phyloP scores from a whole-genome alignment of 2,329 filamentous ascomycete genomes.

The Fusarium begoniae region DNA sequence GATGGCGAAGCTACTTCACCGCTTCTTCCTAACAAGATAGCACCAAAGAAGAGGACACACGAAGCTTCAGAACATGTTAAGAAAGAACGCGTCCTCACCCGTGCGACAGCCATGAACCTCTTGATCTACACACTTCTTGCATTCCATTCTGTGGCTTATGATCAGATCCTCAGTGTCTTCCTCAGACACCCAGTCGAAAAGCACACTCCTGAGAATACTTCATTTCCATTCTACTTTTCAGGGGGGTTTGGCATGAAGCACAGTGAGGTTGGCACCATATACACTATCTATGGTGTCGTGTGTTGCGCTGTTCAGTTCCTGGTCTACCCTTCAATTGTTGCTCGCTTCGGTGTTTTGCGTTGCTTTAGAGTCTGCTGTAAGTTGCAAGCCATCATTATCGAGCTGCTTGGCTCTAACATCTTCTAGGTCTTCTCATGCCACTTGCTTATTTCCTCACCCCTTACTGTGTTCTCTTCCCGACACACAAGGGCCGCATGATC shows the following conservation, averaged over 20 bases:
- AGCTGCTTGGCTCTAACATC: neutral
- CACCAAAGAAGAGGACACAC: conserved; percentile 37
- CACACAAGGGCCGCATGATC: conserved; percentile 60
- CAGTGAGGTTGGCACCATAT: conserved; percentile 82
- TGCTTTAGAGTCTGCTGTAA: conserved; percentile 74
- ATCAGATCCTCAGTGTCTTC: conserved; percentile 89
- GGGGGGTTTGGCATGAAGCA: conserved; percentile 81
- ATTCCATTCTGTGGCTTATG: conserved; percentile 83
- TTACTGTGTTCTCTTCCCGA: conserved; percentile 74
- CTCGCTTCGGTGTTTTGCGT: conserved; percentile 75
- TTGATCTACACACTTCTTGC: conserved; percentile 82
- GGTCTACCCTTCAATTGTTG: conserved; percentile 80
- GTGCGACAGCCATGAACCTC: conserved; percentile 79
- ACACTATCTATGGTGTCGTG: conserved; percentile 81
- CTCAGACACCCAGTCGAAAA: conserved; percentile 75
- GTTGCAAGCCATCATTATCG: conserved; percentile 17
- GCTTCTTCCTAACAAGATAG: conserved; percentile 54
- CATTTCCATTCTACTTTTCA: conserved; percentile 81
- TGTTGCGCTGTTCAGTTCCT: conserved; percentile 88
- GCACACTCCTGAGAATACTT: conserved; percentile 65
- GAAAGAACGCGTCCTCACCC: conserved; percentile 71
- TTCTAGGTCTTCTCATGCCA: conserved; percentile 72
- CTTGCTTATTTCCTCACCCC: conserved; percentile 83
- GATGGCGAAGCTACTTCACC: conserved; percentile 67
- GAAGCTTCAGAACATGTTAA: conserved; percentile 51